Evolutionary conservation across 2,329 filamentous ascomycete species (phyloP).

Genomic region (Fusarium sp.): DNA sequence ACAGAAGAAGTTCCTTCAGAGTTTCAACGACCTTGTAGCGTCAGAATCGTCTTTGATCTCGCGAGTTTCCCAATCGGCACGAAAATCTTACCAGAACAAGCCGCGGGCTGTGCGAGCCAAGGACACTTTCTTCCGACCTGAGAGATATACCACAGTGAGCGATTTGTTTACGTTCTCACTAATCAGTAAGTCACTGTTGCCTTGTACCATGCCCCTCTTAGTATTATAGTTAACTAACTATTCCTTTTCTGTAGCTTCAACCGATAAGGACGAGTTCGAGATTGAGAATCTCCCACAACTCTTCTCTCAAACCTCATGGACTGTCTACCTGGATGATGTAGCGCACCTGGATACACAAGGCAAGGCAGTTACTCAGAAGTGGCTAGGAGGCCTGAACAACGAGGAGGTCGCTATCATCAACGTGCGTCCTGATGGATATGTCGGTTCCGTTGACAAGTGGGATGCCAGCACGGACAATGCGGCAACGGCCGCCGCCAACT

Average conservation of each 20-base stretch:
- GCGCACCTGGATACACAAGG: conserved; percentile 67
- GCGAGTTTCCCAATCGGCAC: conserved; percentile 66
- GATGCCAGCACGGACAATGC: too few species aligned
- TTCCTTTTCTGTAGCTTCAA: conserved; percentile 60
- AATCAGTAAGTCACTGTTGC: conserved; percentile 68
- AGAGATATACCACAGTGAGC: conserved; percentile 77
- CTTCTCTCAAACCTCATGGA: conserved; percentile 77
- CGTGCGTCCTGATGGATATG: conserved; percentile 81
- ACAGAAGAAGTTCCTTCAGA: too few species aligned
- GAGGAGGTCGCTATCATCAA: conserved; percentile 75
- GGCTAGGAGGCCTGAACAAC: conserved; percentile 71
- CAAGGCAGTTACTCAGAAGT: conserved; percentile 74
- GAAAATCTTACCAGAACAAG: conserved; percentile 72
- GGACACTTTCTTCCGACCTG: conserved; percentile 77
- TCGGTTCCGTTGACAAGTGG: conserved; percentile 59
- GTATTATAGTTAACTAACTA: conserved; percentile 18
- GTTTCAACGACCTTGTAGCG: too few species aligned
- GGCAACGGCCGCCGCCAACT: too few species aligned
- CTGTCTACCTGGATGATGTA: conserved; percentile 78
- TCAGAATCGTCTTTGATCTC: conserved; percentile 44
- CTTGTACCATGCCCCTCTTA: too few species aligned
- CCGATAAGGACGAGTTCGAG: conserved; percentile 75
- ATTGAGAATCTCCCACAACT: conserved; percentile 73
- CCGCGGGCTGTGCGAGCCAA: conserved; percentile 70
- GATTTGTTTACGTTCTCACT: conserved; percentile 78